Base-by-base conservation (phyloP, 1,284 basidiomycete species). In the Pseudozyma sp. region DNA sequence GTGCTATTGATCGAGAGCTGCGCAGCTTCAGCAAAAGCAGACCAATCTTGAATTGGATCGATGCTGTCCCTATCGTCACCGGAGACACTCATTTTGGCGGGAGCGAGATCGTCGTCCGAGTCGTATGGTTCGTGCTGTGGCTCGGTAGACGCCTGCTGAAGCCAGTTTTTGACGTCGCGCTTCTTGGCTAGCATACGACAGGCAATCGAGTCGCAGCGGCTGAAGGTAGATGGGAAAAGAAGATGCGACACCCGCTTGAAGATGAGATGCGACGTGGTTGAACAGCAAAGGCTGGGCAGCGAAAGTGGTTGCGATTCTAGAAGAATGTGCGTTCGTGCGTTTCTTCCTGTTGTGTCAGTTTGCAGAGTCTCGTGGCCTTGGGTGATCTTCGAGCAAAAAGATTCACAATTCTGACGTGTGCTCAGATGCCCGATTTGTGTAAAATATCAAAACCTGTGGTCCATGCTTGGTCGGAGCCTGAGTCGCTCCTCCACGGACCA, bases 51-150 rank as follows among this genome's bases (percentile, higher is more conserved):
- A 38, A 61, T 50, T 19, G 69, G 69, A 45, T 67, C 70, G 65
- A 68, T 45, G 38, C 35, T 35, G 36, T 49, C 61, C 9, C 21
- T 19, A 7, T 68, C 69, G 49, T 72, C 66, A 52, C 62, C 63
- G 7, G 60, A 62, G 52, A 62, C 60, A 51, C 66, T 75, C 62
- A 69, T 75, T 45, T 64, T 69, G 47, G 57, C 54, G 14, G 80
- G 77, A 50, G 73, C 70, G 68, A 80, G 73, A 38, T 79, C 78
- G 70, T 81, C 81, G 64, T 82, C 80, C 43, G 73, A 65, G 71
- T 79, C 77, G 74, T 83, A 82, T 5, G 82, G 79, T 45, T 77
- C 62, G 36, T 53, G 66, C 19, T 64, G 72, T 14, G 64, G 56
- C 51, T 71, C 54, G 36, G 61, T 31, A n/a, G 55, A 59, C 35